phyloP scores from a whole-genome alignment of 2,329 filamentous ascomycete genomes.

The Trichoderma sp. region DNA sequence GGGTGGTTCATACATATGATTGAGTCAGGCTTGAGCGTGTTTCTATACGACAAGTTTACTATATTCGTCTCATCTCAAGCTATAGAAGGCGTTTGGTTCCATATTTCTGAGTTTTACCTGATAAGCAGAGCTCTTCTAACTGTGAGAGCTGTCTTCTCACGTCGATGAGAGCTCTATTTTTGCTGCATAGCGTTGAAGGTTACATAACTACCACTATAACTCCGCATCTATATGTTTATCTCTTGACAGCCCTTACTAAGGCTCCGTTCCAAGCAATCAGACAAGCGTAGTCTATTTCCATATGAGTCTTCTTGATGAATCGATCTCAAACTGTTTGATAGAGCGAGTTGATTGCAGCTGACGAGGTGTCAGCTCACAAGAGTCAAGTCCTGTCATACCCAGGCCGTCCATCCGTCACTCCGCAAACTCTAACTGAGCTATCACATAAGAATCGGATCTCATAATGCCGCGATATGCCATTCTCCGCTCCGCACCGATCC shows the following conservation, averaged over 20 bases:
- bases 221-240: not conserved
- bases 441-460: not conserved
- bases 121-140: not conserved
- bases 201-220: not conserved
- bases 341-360: not conserved
- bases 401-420: not conserved
- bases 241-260: not conserved
- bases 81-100: not conserved
- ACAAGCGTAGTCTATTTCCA: not conserved
- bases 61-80: not conserved
- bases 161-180: not conserved
- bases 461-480: not conserved
- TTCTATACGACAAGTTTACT: not conserved
- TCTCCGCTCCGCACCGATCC: not conserved
- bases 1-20: conserved; percentile 46
- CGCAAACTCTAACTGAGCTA: conserved; percentile 3
- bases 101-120: not conserved
- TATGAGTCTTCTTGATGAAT: not conserved
- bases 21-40: not conserved
- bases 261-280: not conserved
- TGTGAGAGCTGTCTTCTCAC: not conserved
- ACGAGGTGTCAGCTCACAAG: not conserved
- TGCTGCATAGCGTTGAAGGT: not conserved
- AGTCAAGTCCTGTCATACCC: not conserved
- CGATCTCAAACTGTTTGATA: not conserved